A percentile compares a stretch with the other conserved stretches of the same genome.
Conservation (phyloP, 2,329 filamentous ascomycete species). For the Neopestalotiopsis sp. region DNA sequence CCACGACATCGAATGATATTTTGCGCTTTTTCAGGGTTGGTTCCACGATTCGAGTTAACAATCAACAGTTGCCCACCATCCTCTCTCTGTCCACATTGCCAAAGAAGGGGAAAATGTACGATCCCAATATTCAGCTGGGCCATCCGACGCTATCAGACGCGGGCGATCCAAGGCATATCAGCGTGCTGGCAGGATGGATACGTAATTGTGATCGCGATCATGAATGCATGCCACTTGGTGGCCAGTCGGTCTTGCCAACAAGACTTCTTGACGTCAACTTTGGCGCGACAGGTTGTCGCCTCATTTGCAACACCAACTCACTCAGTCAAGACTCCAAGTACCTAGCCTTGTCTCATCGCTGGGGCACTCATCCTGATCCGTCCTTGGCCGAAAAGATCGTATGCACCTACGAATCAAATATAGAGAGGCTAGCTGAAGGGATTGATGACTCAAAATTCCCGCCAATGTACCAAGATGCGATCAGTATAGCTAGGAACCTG, state of each 20-base stretch:
- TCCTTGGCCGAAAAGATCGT: background rate
- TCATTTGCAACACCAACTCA: background rate
- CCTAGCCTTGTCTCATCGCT: slow-evolving; percentile 12
- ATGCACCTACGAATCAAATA: background rate
- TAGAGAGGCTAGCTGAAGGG: background rate
- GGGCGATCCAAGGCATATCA: background rate
- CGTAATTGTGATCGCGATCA: background rate
- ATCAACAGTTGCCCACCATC: background rate
- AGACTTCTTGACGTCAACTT: background rate
- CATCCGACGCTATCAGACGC: background rate
- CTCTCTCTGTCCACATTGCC: background rate
- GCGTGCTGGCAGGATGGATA: background rate
- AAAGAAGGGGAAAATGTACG: background rate
- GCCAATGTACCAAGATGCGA: too few relatives aligned
- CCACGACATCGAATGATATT: background rate
- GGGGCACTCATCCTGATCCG: slow-evolving; percentile 3
- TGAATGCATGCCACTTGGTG: background rate
- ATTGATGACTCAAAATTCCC: background rate
- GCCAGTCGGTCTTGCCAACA: background rate
- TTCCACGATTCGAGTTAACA: background rate
- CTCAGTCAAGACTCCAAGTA: background rate
- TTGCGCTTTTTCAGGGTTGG: background rate
- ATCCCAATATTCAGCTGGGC: background rate
- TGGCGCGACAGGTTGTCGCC: background rate
- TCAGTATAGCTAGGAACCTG: too few relatives aligned